Conservation (phyloP, 345 rosid species). For the Brassica nigra region DNA sequence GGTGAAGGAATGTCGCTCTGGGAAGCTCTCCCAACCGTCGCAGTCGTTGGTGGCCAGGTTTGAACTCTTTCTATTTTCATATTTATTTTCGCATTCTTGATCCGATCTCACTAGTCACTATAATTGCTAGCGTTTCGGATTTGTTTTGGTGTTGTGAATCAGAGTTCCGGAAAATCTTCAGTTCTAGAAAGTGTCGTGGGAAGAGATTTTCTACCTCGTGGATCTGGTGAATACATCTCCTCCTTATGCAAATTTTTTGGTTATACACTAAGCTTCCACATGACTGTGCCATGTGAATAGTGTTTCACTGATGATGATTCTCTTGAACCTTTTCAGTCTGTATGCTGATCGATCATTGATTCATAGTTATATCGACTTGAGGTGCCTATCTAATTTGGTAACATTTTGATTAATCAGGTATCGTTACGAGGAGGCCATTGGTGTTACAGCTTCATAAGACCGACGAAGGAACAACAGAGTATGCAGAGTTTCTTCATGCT, state of each 20-base stretch:
- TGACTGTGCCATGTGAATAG: not conserved
- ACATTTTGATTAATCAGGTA: constrained; percentile 53
- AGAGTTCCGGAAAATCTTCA: constrained; percentile 99
- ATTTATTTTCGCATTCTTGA: not conserved
- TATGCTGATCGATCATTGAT: not conserved
- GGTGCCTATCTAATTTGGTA: not conserved
- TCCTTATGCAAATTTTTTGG: not conserved
- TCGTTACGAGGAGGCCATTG: constrained; percentile 95
- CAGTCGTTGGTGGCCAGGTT: constrained; percentile 99
- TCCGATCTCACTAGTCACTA: constrained; percentile 22
- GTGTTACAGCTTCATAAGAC: constrained; percentile 96
- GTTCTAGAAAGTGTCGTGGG: constrained; percentile 97
- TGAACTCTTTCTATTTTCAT: constrained; percentile 4
- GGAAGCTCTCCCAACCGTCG: constrained; percentile 99
- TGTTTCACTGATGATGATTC: not conserved
- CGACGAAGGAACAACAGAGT: constrained; percentile 67
- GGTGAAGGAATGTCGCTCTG: constrained; percentile 99
- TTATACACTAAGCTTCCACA: not conserved
- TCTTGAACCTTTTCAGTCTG: not conserved
- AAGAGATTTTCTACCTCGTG: constrained; percentile 97
- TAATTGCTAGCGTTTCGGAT: constrained; percentile 5
- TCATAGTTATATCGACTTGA: too few relatives aligned
- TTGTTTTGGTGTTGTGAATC: constrained; percentile 19
- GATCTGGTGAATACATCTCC: constrained; percentile 73
- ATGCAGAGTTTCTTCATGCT: constrained; percentile 98